These are phyloP conservation scores for Rhynchospora tenuis DNA, from an alignment of 176 grass and related monocot genomes.

Conservation along the genomic window DNA sequence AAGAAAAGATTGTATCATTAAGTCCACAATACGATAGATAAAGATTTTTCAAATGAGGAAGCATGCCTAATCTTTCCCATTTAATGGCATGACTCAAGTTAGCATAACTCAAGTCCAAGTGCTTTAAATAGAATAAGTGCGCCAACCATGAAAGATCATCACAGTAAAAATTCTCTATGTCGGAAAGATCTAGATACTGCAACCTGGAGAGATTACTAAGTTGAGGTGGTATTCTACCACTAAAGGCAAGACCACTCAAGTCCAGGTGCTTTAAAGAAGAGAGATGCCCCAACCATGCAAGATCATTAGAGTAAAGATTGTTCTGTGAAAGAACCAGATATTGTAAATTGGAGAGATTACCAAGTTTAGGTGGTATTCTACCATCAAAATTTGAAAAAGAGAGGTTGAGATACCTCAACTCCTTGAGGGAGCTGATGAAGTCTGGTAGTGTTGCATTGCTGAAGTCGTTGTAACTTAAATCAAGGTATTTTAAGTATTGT, in stretches of 20 bases:
- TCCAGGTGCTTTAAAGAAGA: slow-evolving; percentile 17
- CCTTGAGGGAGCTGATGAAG: slow-evolving; percentile 23
- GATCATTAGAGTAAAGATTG: background rate
- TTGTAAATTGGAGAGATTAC: slow-evolving; percentile 27
- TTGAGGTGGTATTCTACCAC: slow-evolving; percentile 9
- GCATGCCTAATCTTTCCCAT: slow-evolving; percentile 16
- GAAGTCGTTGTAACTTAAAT: slow-evolving; percentile 27
- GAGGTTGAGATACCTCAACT: slow-evolving; percentile 31
- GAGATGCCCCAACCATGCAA: slow-evolving; percentile 25
- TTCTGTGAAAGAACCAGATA: background rate
- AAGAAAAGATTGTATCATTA: background rate
- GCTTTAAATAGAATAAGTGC: background rate
- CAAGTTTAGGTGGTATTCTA: slow-evolving; percentile 21
- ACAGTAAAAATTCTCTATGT: background rate
- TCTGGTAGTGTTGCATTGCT: background rate
- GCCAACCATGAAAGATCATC: slow-evolving; percentile 31
- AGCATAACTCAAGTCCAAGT: slow-evolving; percentile 6
- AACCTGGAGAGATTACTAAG: slow-evolving; percentile 31
- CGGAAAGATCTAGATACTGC: background rate
- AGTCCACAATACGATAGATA: background rate
- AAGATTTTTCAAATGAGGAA: slow-evolving; percentile 12
- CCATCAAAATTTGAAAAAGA: background rate
- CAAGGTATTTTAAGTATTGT: slow-evolving; percentile 21
- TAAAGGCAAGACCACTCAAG: background rate
- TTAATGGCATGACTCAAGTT: background rate